Evolutionary conservation across 2,329 filamentous ascomycete species (phyloP).

Genomic region (Verticillium dahliae): DNA sequence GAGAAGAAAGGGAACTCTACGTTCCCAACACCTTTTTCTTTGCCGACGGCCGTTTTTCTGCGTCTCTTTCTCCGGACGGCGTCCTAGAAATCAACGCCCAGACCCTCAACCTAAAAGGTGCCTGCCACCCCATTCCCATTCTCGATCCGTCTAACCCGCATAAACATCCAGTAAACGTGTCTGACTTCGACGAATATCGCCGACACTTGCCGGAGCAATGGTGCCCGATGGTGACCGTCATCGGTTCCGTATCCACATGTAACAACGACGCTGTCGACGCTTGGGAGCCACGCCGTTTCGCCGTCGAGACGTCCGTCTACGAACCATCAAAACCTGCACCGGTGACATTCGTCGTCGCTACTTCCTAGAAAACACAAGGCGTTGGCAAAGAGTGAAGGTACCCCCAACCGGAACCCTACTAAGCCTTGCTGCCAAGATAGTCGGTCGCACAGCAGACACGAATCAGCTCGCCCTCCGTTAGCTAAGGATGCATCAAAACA

Average conservation of each 20-base stretch:
- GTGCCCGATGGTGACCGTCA: neutral
- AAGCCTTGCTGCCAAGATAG: neutral
- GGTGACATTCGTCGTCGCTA: neutral
- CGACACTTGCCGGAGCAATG: neutral
- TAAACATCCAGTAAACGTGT: neutral
- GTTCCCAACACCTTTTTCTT: neutral
- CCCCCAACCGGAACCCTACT: neutral
- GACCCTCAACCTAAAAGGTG: neutral
- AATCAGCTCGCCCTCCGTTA: neutral
- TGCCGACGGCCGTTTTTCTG: neutral
- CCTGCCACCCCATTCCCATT: neutral
- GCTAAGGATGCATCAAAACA: constrained; percentile 14
- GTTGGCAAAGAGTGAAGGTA: neutral
- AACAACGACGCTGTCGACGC: neutral
- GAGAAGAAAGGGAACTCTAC: neutral
- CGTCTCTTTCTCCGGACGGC: neutral
- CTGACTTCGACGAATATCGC: neutral
- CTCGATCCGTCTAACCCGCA: too few relatives aligned
- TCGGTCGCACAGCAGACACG: neutral
- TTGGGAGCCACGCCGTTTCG: neutral
- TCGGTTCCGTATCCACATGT: neutral
- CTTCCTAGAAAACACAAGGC: neutral
- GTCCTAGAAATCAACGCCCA: neutral
- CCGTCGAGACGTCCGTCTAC: neutral
- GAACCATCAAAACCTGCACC: neutral